A percentile compares a stretch with the other conserved stretches of the same genome.
Conservation (phyloP, 176 grass and related monocot species). For the Oryza meyeriana region DNA sequence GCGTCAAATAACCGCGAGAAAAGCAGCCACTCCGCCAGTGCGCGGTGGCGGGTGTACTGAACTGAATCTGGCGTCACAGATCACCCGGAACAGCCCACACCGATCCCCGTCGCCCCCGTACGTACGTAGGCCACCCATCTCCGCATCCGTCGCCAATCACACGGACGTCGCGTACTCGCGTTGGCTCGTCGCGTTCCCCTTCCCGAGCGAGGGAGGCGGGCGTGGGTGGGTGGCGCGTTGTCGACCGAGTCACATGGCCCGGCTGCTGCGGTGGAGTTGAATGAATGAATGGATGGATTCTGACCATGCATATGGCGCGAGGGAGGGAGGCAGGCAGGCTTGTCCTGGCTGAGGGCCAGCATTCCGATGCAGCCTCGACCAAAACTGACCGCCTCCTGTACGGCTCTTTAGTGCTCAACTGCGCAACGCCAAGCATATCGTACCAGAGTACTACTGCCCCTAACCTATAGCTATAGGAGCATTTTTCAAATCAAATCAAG, state of each 20-base stretch:
- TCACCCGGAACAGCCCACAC: neutral
- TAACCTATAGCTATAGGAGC: neutral
- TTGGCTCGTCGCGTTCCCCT: too few species aligned
- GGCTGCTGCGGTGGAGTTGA: neutral
- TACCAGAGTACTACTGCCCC: neutral
- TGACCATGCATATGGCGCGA: neutral
- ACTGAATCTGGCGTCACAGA: neutral
- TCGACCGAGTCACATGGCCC: neutral
- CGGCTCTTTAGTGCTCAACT: neutral
- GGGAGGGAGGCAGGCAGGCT: neutral
- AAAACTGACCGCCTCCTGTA: neutral
- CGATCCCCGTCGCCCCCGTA: neutral
- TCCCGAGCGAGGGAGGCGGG: too few species aligned
- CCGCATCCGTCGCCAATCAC: too few species aligned
- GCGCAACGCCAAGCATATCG: neutral
- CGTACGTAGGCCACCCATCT: too few species aligned
- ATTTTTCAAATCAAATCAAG: neutral
- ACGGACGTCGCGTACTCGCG: too few species aligned
- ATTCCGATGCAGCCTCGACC: conserved; percentile 41
- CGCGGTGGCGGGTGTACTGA: neutral
- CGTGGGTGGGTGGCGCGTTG: too few species aligned
- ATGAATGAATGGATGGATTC: neutral
- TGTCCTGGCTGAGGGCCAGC: conserved; percentile 18
- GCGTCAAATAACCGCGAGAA: neutral
- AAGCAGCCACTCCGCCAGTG: neutral